Conservation (phyloP, 2,329 filamentous ascomycete genomes). For the Tetracladium maxilliforme region DNA sequence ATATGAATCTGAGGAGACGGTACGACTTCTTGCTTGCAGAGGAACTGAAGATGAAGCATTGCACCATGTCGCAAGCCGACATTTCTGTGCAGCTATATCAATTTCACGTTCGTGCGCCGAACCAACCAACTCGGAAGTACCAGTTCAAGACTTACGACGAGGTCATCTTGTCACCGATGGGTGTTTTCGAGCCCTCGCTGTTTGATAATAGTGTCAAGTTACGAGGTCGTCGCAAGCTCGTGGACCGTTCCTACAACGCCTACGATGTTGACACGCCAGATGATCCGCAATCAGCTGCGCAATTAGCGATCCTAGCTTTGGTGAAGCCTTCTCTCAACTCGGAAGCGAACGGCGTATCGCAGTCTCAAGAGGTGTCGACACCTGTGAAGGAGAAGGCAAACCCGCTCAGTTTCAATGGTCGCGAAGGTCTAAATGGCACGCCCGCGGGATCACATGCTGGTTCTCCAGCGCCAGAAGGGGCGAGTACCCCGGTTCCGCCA, state of each 20-base stretch:
- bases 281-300: conserved; percentile 75
- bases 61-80: conserved; percentile 79
- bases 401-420: conserved; percentile 54
- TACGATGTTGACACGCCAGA: conserved; percentile 82
- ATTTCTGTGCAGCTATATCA: conserved; percentile 80
- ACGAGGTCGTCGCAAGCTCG: conserved; percentile 60
- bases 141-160: conserved; percentile 96
- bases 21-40: conserved; percentile 92
- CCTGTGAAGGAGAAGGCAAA: conserved; percentile 49
- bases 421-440: conserved; percentile 58
- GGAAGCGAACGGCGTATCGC: conserved; percentile 23
- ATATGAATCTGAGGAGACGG: conserved; percentile 79
- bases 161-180: conserved; percentile 85
- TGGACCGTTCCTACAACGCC: conserved; percentile 80
- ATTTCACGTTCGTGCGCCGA: conserved; percentile 80
- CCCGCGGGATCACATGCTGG: conserved; percentile 72
- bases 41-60: conserved; percentile 87
- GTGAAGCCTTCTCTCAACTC: conserved; percentile 43
- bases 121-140: conserved; percentile 83
- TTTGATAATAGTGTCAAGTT: conserved; percentile 79
- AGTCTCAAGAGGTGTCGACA: conserved; percentile 30
- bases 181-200: conserved; percentile 78
- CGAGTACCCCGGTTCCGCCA: conserved; percentile 48
- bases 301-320: conserved; percentile 48
- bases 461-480: conserved; percentile 71